Percentiles rank a stretch among this genome's conserved stretches.
Evolutionary conservation across 495 filamentous ascomycete genomes (phyloP).

Genomic region (Evernia prunastri): DNA sequence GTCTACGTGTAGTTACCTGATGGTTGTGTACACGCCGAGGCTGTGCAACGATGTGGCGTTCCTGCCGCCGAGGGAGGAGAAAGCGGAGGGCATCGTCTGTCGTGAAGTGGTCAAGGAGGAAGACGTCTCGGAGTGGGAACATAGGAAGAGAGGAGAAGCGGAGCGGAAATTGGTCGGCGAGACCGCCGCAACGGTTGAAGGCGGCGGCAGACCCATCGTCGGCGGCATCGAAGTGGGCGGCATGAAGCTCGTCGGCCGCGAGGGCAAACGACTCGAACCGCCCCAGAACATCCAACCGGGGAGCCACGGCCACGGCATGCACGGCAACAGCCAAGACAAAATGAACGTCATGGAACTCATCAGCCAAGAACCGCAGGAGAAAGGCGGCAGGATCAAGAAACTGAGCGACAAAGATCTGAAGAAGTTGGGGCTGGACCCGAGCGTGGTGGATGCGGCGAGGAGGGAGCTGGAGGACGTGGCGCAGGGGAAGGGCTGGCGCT

Average conservation of each 20-base stretch:
- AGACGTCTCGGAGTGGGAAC: constrained; percentile 53
- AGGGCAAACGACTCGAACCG: constrained; percentile 51
- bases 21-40: constrained; percentile 89
- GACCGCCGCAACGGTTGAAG: constrained; percentile 19
- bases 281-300: constrained; percentile 36
- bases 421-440: constrained; percentile 61
- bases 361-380: constrained; percentile 36
- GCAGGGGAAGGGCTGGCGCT: constrained; percentile 40
- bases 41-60: constrained; percentile 93
- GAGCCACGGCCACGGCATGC: constrained; percentile 2
- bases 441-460: constrained; percentile 57
- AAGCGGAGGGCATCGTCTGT: constrained; percentile 73
- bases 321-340: neutral
- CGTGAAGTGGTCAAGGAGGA: constrained; percentile 58
- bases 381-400: constrained; percentile 49
- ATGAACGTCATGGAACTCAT: constrained; percentile 46
- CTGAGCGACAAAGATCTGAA: constrained; percentile 57
- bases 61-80: constrained; percentile 72
- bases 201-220: constrained; percentile 39
- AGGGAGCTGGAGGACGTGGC: constrained; percentile 45
- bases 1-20: constrained; percentile 86
- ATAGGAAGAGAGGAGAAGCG: constrained; percentile 40
- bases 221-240: constrained; percentile 58
- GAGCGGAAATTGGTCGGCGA: constrained; percentile 36
- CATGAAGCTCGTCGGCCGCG: constrained; percentile 48